Percentiles rank a stretch among this genome's conserved stretches.
phyloP scores from a whole-genome alignment of 2,329 filamentous ascomycete genomes.

The Ceratocystis eucalypticola region DNA sequence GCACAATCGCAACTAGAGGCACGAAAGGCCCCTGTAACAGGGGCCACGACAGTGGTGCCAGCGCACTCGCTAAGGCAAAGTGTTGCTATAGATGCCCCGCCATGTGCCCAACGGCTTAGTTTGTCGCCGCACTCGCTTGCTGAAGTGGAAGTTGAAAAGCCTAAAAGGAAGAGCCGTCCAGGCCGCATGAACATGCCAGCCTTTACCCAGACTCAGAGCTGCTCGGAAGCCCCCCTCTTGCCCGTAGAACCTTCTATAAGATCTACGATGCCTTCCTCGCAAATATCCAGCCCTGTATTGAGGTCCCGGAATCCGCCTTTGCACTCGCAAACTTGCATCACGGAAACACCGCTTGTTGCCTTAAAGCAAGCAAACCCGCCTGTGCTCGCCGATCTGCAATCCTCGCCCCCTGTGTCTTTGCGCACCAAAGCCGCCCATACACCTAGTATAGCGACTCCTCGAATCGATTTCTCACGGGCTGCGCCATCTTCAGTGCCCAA shows the following conservation, averaged over 20 bases:
- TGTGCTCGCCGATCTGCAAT: background rate
- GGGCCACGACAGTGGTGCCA: slow-evolving; percentile 3
- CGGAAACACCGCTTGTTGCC: background rate
- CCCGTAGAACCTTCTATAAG: no score
- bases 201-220: slow-evolving; percentile 10
- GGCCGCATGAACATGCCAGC: slow-evolving; percentile 15
- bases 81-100: background rate
- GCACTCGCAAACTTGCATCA: background rate
- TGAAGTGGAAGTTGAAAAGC: background rate
- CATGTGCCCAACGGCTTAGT: slow-evolving; percentile 3
- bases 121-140: background rate
- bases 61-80: background rate
- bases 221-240: background rate
- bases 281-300: background rate
- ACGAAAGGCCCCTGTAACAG: background rate
- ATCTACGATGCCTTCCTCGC: background rate
- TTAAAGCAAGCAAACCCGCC: background rate
- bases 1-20: background rate
- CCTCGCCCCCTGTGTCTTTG: background rate
- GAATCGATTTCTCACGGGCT: background rate
- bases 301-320: background rate
- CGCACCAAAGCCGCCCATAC: background rate
- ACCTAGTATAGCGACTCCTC: background rate
- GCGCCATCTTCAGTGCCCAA: background rate
- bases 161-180: slow-evolving; percentile 1